These are phyloP conservation scores for Sclerotinia subarctica DNA, from an alignment of 2,329 filamentous ascomycete species.

Conservation along the genomic window DNA sequence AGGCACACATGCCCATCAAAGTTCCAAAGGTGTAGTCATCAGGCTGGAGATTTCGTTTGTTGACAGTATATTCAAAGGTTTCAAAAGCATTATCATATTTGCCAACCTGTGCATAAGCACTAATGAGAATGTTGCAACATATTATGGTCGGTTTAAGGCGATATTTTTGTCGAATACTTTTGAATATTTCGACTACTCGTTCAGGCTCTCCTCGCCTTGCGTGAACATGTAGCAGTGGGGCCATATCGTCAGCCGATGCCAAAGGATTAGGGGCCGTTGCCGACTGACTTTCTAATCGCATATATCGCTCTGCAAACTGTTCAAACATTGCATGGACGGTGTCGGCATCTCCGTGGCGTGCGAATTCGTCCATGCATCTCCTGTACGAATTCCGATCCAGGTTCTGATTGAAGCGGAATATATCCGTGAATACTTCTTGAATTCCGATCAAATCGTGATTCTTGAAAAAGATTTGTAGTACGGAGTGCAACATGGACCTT, in stretches of 20 bases:
- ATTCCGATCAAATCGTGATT: slow-evolving; percentile 39
- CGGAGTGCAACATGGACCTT: slow-evolving; percentile 30
- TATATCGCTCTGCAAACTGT: slow-evolving; percentile 34
- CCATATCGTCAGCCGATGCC: slow-evolving; percentile 37
- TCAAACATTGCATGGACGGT: slow-evolving; percentile 46
- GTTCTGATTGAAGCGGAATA: slow-evolving; percentile 34
- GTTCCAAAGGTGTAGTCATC: slow-evolving; percentile 66
- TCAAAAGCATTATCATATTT: slow-evolving; percentile 65
- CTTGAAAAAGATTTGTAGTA: slow-evolving; percentile 38
- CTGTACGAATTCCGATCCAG: slow-evolving; percentile 37
- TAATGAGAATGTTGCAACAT: slow-evolving; percentile 76
- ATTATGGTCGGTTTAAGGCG: slow-evolving; percentile 53
- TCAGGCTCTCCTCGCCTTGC: slow-evolving; percentile 63
- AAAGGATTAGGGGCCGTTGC: background rate
- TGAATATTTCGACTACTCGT: slow-evolving; percentile 58
- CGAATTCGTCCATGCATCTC: slow-evolving; percentile 42
- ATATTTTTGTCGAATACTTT: slow-evolving; percentile 56
- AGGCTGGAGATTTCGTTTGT: slow-evolving; percentile 47
- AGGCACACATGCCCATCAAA: slow-evolving; percentile 69
- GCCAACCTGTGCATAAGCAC: slow-evolving; percentile 62
- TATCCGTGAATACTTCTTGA: slow-evolving; percentile 41
- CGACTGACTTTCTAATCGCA: slow-evolving; percentile 8
- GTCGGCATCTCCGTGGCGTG: slow-evolving; percentile 45
- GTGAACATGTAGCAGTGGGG: slow-evolving; percentile 68
- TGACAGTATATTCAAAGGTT: slow-evolving; percentile 59